Base-by-base conservation (phyloP, 768 basidiomycete genomes). In the Phanerodontia chrysosporium region DNA sequence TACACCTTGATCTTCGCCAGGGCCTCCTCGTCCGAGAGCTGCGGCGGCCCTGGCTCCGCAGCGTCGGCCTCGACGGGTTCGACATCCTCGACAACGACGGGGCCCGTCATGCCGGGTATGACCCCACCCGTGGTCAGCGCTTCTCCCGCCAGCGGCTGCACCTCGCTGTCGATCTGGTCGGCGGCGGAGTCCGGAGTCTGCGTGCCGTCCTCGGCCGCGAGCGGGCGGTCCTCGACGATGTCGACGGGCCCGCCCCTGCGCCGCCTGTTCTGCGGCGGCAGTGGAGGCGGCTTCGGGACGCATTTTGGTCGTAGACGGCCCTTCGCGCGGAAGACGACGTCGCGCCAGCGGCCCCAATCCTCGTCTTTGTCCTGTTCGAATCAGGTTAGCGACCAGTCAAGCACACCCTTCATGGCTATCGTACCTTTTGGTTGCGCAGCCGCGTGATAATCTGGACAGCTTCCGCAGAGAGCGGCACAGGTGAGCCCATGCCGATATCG, bases 321-420 rank as follows among this genome's bases (percentile, higher is more conserved):
- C 71, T 89, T 92, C 6, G 85, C 86, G 4, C 85, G 83, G 70
- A 92, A 93, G 13, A 93, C 80, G 30, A 90, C 85, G 67, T 95
- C 92, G 21, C 91, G 80, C 90, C 90, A 92, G 45, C 92, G 83
- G 58, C 90, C 83, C 89, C 88, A 92, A 65, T 95, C 92, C 68
- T 95, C 92, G 58, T 84, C 82, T 73, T 90, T 87, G 66, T 95
- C 92, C 87, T 91, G 58, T 32, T 25, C n/a, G n/a, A n/a, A n/a
- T n/a, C n/a, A n/a, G n/a, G n/a, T n/a, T n/a, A n/a, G n/a, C n/a
- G n/a, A n/a, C n/a, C n/a, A n/a, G n/a, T n/a, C n/a, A n/a, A n/a
- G n/a, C n/a, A n/a, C n/a, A n/a, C n/a, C n/a, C n/a, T n/a, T n/a
- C n/a, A n/a, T n/a, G n/a, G n/a, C n/a, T n/a, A 45, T 24, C 24